A percentile compares a stretch with the other conserved stretches of the same genome.
Conservation (phyloP, 139 green algal species). For the Chlorella sp. region DNA sequence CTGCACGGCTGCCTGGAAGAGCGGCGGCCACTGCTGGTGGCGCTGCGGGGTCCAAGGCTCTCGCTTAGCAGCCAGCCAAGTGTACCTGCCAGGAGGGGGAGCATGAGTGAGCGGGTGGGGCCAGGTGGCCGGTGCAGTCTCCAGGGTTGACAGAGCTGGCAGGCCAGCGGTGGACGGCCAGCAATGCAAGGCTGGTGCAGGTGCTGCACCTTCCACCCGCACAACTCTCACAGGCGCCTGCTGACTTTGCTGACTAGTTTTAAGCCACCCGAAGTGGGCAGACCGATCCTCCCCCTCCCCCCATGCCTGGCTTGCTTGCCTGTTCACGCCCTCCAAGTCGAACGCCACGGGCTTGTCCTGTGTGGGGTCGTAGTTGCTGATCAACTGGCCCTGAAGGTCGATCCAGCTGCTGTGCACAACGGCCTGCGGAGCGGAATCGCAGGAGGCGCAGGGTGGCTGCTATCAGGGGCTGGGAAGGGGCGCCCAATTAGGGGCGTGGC, state of each 20-base stretch:
- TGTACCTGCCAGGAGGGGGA: background rate
- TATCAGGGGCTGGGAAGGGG: background rate
- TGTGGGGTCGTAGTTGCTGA: constrained; percentile 11
- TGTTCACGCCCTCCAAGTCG: constrained; percentile 12
- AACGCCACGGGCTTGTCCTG: constrained; percentile 7
- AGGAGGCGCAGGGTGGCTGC: background rate
- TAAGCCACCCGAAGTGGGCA: too few relatives aligned
- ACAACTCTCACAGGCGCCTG: background rate
- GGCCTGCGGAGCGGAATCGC: background rate
- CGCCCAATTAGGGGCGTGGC: background rate
- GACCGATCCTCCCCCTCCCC: too few relatives aligned
- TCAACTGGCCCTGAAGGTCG: constrained; percentile 2
- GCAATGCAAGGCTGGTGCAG: background rate
- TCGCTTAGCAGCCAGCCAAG: constrained; percentile 7
- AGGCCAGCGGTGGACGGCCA: background rate
- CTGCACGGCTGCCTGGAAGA: background rate
- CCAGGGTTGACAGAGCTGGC: background rate
- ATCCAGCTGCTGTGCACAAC: constrained; percentile 29
- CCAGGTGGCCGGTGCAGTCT: too few relatives aligned
- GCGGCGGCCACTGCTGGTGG: background rate
- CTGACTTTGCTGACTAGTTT: too few relatives aligned
- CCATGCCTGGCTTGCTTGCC: background rate
- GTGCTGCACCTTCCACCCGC: background rate
- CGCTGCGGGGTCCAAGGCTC: constrained; percentile 7
- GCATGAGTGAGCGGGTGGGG: background rate